phyloP scores from a whole-genome alignment of 2,329 filamentous ascomycete genomes.

The Exutisphaerella laricina region DNA sequence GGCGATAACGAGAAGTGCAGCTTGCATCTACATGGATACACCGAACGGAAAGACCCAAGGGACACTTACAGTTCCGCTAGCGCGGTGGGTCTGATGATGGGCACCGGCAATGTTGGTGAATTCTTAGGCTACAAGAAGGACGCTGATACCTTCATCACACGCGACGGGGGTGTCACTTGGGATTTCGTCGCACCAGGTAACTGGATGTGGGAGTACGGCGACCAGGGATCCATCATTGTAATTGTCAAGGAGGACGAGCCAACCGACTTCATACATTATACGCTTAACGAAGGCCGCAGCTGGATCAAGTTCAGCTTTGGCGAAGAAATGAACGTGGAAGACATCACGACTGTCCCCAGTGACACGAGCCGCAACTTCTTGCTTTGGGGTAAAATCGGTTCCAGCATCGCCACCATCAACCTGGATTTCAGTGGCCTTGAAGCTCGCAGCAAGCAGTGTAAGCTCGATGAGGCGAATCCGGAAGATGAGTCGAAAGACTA shows the following conservation, averaged over 20 bases:
- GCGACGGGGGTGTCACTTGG: constrained; percentile 88
- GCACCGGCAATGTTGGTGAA: constrained; percentile 81
- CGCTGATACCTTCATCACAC: constrained; percentile 84
- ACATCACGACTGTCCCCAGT: constrained; percentile 82
- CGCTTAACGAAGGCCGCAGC: constrained; percentile 70
- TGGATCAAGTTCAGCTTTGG: constrained; percentile 75
- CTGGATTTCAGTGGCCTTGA: constrained; percentile 82
- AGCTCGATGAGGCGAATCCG: constrained; percentile 56
- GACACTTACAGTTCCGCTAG: constrained; percentile 85
- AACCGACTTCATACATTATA: constrained; percentile 67
- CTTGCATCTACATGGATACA: constrained; percentile 92
- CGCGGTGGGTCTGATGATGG: constrained; percentile 86
- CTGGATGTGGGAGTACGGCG: constrained; percentile 92
- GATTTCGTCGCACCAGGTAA: constrained; percentile 75
- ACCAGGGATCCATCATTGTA: constrained; percentile 88
- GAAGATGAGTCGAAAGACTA: constrained; percentile 63
- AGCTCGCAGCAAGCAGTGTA: constrained; percentile 59
- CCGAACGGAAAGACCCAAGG: constrained; percentile 73
- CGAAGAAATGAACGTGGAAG: constrained; percentile 64
- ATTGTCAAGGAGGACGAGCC: constrained; percentile 67
- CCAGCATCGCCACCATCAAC: constrained; percentile 66
- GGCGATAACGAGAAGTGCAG: constrained; percentile 63
- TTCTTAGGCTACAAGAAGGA: constrained; percentile 62
- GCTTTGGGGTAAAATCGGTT: constrained; percentile 67
- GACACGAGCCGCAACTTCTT: constrained; percentile 89